These are phyloP conservation scores for Liquidambar formosana DNA, from an alignment of 164 flowering plant genomes.

Conservation along the genomic window DNA sequence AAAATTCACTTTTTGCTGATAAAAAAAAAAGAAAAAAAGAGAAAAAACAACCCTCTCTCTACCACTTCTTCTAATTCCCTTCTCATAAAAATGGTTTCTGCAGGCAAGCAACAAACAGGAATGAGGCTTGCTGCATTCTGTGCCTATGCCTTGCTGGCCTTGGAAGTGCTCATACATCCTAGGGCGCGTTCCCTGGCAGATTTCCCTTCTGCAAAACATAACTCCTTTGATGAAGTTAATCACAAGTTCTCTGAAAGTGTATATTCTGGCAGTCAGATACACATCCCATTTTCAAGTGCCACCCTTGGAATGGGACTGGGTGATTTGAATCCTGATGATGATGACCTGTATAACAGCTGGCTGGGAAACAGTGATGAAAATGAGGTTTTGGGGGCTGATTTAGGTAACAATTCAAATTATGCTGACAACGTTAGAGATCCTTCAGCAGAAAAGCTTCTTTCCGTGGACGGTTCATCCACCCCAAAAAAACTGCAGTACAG, in stretches of 20 bases:
- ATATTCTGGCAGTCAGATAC: constrained; percentile 25
- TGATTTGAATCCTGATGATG: constrained; percentile 37
- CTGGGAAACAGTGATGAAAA: constrained; percentile 36
- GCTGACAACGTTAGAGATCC: constrained; percentile 3
- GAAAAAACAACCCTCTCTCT: no score
- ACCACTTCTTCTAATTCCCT: neutral
- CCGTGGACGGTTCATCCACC: constrained; percentile 11
- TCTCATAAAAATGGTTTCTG: constrained; percentile 17
- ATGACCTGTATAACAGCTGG: constrained; percentile 48
- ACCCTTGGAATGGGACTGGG: constrained; percentile 13
- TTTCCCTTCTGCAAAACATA: constrained; percentile 22
- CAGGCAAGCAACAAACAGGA: constrained; percentile 74
- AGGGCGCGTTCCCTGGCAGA: constrained; percentile 63
- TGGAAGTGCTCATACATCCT: constrained; percentile 88
- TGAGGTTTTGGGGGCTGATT: constrained; percentile 18
- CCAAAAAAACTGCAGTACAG: constrained; percentile 3
- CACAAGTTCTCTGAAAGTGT: constrained; percentile 23
- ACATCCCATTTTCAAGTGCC: constrained; percentile 21
- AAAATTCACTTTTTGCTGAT: no score
- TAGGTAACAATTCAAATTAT: constrained; percentile 13
- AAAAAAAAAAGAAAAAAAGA: no score
- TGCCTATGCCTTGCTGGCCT: constrained; percentile 62
- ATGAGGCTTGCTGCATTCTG: constrained; percentile 71
- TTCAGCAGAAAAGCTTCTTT: constrained; percentile 12
- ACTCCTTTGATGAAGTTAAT: constrained; percentile 17